Conservation (phyloP, 306 rosid genomes). For the Benincasa hispida region DNA sequence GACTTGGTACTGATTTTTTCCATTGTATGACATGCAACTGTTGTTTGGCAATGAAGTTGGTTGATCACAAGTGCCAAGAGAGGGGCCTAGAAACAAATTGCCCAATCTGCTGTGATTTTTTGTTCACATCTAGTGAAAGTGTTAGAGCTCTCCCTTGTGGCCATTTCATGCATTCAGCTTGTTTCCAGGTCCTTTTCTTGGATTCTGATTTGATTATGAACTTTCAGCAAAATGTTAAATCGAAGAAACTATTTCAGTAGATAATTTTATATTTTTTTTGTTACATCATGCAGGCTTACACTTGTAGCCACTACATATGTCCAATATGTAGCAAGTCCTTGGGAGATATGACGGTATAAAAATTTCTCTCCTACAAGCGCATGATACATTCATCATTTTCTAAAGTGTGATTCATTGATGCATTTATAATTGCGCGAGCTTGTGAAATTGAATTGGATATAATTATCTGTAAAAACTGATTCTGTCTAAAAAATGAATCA, state of each 20-base stretch:
- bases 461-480: background rate
- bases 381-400: background rate
- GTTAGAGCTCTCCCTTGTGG: slow-evolving; percentile 96
- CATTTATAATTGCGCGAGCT: background rate
- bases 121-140: slow-evolving; percentile 89
- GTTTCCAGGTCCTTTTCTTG: slow-evolving; percentile 62
- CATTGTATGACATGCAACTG: slow-evolving; percentile 99
- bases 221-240: background rate
- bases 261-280: background rate
- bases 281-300: slow-evolving; percentile 56
- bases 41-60: slow-evolving; percentile 76
- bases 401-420: background rate
- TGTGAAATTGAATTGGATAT: background rate
- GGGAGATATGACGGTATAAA: slow-evolving; percentile 96
- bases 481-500: background rate
- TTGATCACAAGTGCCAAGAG: slow-evolving; percentile 87
- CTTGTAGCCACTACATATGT: slow-evolving; percentile 91
- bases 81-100: slow-evolving; percentile 88
- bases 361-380: slow-evolving; percentile 2
- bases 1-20: slow-evolving; percentile 86
- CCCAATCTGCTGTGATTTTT: slow-evolving; percentile 92
- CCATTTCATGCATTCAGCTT: slow-evolving; percentile 98
- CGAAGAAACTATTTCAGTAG: background rate
- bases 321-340: slow-evolving; percentile 98
- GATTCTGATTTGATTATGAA: background rate